phyloP scores from a whole-genome alignment of 2,329 filamentous ascomycete species.

The Aspergillus proliferans region DNA sequence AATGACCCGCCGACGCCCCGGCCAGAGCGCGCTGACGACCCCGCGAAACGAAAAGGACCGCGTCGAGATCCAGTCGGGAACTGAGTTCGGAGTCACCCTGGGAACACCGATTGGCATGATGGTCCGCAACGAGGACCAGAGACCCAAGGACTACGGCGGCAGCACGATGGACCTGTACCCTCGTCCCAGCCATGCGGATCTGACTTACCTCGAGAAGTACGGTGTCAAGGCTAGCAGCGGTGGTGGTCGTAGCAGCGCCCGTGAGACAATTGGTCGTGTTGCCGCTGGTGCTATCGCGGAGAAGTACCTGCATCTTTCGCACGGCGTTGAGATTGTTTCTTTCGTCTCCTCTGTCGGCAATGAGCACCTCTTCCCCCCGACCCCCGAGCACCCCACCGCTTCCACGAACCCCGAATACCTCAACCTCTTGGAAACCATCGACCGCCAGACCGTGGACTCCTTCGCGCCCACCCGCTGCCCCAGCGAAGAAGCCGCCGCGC shows the following conservation, averaged over 20 bases:
- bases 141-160: constrained; percentile 84
- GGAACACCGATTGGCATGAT: constrained; percentile 85
- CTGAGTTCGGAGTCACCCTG: constrained; percentile 80
- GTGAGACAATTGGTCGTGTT: constrained; percentile 92
- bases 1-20: constrained; percentile 82
- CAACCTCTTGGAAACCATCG: constrained; percentile 63
- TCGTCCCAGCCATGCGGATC: constrained; percentile 88
- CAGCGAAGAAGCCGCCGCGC: constrained; percentile 54
- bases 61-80: constrained; percentile 88
- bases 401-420: constrained; percentile 75
- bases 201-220: constrained; percentile 96
- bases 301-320: constrained; percentile 75
- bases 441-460: constrained; percentile 69
- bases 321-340: constrained; percentile 84
- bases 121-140: constrained; percentile 86
- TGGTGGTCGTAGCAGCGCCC: constrained; percentile 82
- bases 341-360: constrained; percentile 81
- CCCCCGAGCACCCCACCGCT: constrained; percentile 59
- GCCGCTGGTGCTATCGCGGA: constrained; percentile 89
- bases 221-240: constrained; percentile 86
- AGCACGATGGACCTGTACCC: constrained; percentile 89
- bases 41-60: constrained; percentile 87
- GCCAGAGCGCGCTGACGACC: constrained; percentile 84
- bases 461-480: constrained; percentile 87
- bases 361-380: constrained; percentile 69